Conservation (phyloP, 768 basidiomycete species). For the Russula foetens region DNA sequence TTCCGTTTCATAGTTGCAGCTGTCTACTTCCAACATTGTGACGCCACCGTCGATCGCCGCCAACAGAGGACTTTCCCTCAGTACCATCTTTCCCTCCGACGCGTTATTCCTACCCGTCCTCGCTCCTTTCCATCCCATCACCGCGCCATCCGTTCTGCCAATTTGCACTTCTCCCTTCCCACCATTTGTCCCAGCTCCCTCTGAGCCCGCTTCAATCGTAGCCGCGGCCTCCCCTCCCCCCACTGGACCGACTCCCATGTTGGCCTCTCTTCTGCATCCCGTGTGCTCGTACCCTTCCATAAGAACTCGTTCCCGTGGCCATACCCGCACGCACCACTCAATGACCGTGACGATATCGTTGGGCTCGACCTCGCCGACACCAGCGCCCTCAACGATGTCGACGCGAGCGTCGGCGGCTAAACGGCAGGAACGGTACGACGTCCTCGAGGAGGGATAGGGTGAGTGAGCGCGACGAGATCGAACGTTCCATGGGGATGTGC, state of each 20-base stretch:
- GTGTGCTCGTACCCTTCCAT: slow-evolving; percentile 49
- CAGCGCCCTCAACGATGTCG: slow-evolving; percentile 61
- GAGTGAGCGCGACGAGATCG: slow-evolving; percentile 35
- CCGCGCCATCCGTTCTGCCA: slow-evolving; percentile 6
- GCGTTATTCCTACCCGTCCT: no score
- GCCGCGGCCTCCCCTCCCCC: no score
- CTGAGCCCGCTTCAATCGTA: neutral
- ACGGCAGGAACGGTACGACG: slow-evolving; percentile 23
- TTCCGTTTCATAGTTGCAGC: no score
- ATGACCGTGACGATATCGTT: slow-evolving; percentile 52
- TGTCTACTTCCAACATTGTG: no score
- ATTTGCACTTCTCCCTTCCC: slow-evolving; percentile 3
- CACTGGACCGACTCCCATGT: neutral
- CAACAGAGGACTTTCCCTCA: no score
- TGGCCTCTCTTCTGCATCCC: slow-evolving; percentile 10
- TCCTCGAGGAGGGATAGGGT: slow-evolving; percentile 30
- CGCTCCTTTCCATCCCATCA: slow-evolving; percentile 3
- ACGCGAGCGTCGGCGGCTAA: slow-evolving; percentile 27
- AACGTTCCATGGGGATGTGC: no score
- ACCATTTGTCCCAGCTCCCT: neutral
- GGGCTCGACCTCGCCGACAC: slow-evolving; percentile 73
- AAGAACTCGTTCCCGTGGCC: slow-evolving; percentile 66
- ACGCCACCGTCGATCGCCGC: no score
- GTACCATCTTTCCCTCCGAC: no score
- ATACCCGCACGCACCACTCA: slow-evolving; percentile 43